phyloP scores from a whole-genome alignment of 164 flowering plant species.

The Chimonanthus salicifolius region DNA sequence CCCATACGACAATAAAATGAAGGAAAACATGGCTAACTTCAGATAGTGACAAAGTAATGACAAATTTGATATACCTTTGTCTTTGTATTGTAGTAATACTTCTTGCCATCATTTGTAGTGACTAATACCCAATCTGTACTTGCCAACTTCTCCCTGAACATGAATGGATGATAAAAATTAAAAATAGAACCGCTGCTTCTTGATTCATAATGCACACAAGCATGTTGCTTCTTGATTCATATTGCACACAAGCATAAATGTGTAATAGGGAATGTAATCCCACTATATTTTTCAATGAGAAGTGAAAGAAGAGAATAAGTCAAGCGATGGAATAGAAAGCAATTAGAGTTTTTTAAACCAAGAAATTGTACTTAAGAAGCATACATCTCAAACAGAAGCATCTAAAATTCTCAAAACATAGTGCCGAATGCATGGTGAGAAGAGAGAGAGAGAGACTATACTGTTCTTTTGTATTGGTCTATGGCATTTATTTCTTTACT shows the following conservation, averaged over 20 bases:
- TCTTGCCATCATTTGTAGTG: slow-evolving; percentile 85
- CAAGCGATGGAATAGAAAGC: not conserved
- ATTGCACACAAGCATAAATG: not conserved
- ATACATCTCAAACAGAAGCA: not conserved
- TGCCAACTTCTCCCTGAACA: slow-evolving; percentile 61
- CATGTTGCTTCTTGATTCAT: not conserved
- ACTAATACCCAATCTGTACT: slow-evolving; percentile 86
- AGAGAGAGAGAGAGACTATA: not conserved
- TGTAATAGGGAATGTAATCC: no score
- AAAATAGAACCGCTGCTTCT: not conserved
- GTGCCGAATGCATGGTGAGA: not conserved
- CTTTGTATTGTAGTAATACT: slow-evolving; percentile 73
- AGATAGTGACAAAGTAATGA: not conserved
- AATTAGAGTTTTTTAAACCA: no score
- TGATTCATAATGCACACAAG: not conserved
- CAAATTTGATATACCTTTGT: slow-evolving; percentile 52
- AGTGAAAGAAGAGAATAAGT: not conserved
- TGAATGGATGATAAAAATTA: slow-evolving; percentile 4
- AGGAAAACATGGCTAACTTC: not conserved
- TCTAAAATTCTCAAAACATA: not conserved
- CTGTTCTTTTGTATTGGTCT: no score
- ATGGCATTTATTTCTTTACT: no score
- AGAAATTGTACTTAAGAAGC: not conserved
- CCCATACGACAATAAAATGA: no score
- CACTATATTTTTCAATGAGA: not conserved